Conservation (phyloP, 2,329 filamentous ascomycete genomes). For the Alternaria longipes region DNA sequence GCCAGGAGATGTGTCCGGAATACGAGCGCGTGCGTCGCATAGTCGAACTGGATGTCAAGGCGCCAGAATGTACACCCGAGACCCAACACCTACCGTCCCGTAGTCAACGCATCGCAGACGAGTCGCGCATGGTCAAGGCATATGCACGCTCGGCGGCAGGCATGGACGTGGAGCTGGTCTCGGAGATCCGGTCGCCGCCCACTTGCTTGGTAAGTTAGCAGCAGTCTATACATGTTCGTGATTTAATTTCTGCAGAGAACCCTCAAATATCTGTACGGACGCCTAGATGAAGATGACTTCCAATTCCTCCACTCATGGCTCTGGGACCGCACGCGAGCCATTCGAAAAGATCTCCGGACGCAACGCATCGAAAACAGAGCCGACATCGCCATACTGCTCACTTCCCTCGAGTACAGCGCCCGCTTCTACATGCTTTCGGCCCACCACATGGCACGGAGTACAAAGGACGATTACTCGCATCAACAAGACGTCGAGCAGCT, state of each 20-base stretch:
- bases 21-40: conserved; percentile 70
- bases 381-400: conserved; percentile 66
- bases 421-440: conserved; percentile 70
- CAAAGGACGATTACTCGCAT: conserved; percentile 58
- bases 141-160: conserved; percentile 71
- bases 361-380: conserved; percentile 64
- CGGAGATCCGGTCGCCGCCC: conserved; percentile 67
- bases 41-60: conserved; percentile 68
- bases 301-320: conserved; percentile 67
- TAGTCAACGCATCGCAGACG: conserved; percentile 54
- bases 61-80: conserved; percentile 62
- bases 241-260: conserved; percentile 46
- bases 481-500: conserved; percentile 72
- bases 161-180: conserved; percentile 69
- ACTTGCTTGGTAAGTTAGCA: conserved; percentile 50
- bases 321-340: conserved; percentile 71
- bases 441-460: conserved; percentile 61
- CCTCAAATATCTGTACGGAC: conserved; percentile 55
- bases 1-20: conserved; percentile 71
- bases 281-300: conserved; percentile 61
- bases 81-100: conserved; percentile 43
- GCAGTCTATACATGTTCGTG: conserved; percentile 22
- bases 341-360: conserved; percentile 72
- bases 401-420: conserved; percentile 69
- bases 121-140: conserved; percentile 69